phyloP scores from a whole-genome alignment of 805 yeast species.

The Saccharomycopsis olivae region DNA sequence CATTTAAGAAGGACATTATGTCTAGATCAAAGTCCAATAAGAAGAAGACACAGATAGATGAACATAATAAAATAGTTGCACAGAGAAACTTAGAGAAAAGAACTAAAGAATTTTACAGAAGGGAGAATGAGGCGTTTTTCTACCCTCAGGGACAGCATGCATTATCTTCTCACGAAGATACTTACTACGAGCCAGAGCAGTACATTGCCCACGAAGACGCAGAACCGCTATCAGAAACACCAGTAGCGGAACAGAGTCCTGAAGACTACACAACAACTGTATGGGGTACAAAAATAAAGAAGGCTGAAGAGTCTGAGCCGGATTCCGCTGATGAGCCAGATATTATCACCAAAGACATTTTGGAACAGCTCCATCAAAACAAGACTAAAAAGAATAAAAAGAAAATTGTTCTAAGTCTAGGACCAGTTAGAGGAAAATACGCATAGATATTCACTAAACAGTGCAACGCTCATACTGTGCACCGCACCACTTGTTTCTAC shows the following conservation, averaged over 20 bases:
- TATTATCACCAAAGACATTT: conserved; percentile 8
- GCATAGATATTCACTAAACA: too few relatives aligned
- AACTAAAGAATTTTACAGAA: conserved; percentile 46
- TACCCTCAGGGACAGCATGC: conserved; percentile 3
- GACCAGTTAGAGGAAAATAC: too few relatives aligned
- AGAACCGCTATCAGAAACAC: neutral
- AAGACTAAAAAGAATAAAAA: too few relatives aligned
- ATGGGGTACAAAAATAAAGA: conserved; percentile 16
- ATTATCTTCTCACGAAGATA: neutral
- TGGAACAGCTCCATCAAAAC: too few relatives aligned
- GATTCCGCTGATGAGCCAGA: conserved; percentile 11
- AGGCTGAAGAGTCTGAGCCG: too few relatives aligned
- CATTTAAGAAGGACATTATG: conserved; percentile 43
- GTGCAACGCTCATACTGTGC: too few relatives aligned
- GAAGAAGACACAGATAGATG: conserved; percentile 46
- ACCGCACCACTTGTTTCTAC: too few relatives aligned
- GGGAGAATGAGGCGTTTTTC: conserved; percentile 37
- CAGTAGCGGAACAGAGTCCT: neutral
- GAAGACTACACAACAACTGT: conserved; percentile 14
- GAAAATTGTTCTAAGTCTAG: too few relatives aligned
- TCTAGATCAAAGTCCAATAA: conserved; percentile 44
- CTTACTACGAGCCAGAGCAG: neutral
- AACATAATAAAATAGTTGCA: conserved; percentile 45
- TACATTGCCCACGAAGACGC: neutral
- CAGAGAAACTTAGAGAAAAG: conserved; percentile 47